These are phyloP conservation scores for Yamadazyma pseudoaaseri DNA, from an alignment of 1,139 yeast genomes.

Conservation along the genomic window DNA sequence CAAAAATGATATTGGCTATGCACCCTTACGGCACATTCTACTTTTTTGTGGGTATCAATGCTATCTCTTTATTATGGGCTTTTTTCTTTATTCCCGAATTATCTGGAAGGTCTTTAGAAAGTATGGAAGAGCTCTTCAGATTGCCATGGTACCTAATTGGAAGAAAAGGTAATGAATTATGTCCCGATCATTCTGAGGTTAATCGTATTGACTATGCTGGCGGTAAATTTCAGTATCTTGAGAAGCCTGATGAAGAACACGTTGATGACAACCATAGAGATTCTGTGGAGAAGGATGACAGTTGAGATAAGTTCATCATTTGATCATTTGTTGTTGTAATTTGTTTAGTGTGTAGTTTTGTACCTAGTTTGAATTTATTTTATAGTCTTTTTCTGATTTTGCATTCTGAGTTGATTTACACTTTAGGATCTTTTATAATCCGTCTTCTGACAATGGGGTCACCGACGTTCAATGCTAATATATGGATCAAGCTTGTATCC, in stretches of 20 bases:
- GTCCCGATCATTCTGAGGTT: constrained; percentile 45
- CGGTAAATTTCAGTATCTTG: constrained; percentile 8
- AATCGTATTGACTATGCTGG: constrained; percentile 8
- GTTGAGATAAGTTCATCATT: no score
- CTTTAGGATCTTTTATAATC: no score
- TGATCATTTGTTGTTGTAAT: no score
- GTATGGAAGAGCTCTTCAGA: constrained; percentile 51
- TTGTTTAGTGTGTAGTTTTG: no score
- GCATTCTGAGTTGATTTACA: no score
- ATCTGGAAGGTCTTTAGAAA: constrained; percentile 47
- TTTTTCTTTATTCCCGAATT: constrained; percentile 54
- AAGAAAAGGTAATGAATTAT: constrained; percentile 45
- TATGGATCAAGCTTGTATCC: no score
- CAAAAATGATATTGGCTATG: constrained; percentile 46
- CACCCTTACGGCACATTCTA: constrained; percentile 48
- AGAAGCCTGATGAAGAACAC: constrained; percentile 14
- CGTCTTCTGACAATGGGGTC: no score
- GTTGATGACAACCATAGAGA: constrained; percentile 11
- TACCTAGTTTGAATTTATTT: no score
- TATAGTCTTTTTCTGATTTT: no score
- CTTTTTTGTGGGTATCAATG: constrained; percentile 44
- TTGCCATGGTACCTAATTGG: constrained; percentile 56
- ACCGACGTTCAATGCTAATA: no score
- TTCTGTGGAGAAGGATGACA: constrained; percentile 9
- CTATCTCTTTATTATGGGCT: constrained; percentile 40